Conservation (phyloP, 306 rosid genomes). For the Castanopsis chinensis region DNA sequence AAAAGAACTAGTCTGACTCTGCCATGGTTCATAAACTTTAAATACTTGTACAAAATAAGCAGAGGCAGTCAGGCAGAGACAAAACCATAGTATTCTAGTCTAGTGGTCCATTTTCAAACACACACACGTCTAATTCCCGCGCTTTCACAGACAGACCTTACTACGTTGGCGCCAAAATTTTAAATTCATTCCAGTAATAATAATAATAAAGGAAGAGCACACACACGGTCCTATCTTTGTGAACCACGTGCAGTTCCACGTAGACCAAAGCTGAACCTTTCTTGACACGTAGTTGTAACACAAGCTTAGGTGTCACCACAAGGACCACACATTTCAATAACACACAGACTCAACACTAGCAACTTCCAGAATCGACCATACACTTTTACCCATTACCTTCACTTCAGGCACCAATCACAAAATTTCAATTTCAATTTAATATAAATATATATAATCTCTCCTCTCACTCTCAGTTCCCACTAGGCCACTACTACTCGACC, state of each 20-base stretch:
- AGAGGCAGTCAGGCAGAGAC: too few species aligned
- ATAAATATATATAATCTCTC: too few species aligned
- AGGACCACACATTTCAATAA: background rate
- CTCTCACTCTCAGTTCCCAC: background rate
- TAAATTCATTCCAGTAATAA: background rate
- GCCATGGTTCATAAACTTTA: too few species aligned
- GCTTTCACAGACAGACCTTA: background rate
- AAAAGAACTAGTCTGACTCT: too few species aligned
- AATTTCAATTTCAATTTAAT: background rate
- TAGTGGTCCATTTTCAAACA: background rate
- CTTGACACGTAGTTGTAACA: slow-evolving; percentile 1
- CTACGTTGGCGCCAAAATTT: background rate
- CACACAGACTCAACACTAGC: background rate
- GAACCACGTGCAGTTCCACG: slow-evolving; percentile 10
- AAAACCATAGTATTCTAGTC: too few species aligned
- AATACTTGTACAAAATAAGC: too few species aligned
- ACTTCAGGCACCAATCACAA: background rate
- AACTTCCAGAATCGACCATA: slow-evolving; percentile 23
- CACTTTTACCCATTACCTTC: background rate
- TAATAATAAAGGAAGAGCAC: background rate
- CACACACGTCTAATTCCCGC: background rate
- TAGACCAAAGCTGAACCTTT: background rate
- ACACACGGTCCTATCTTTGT: background rate
- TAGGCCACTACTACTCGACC: too few species aligned
- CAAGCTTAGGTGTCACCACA: slow-evolving; percentile 8